Evolutionary conservation across 2,329 filamentous ascomycete genomes (phyloP).

Genomic region (Penicillium janthinellum): DNA sequence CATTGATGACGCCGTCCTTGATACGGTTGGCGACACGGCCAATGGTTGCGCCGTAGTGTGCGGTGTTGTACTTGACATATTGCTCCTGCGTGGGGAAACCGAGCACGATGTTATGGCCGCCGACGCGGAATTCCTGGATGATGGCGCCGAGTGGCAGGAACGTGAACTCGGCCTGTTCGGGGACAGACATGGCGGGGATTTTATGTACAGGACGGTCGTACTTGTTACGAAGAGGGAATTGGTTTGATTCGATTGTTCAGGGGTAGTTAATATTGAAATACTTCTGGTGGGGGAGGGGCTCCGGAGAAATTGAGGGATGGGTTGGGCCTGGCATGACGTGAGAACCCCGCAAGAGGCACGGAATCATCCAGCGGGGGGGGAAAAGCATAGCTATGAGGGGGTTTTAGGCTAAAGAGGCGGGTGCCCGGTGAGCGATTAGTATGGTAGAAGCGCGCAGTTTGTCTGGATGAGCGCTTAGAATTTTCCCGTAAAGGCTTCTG

Average conservation of each 20-base stretch:
- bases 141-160: constrained; percentile 51
- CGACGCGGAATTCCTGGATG: constrained; percentile 72
- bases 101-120: constrained; percentile 82
- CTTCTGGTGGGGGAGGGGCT: constrained; percentile 1
- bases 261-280: background rate
- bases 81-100: constrained; percentile 75
- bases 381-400: constrained; percentile 4
- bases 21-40: constrained; percentile 83
- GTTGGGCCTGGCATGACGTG: constrained; percentile 21
- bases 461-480: background rate
- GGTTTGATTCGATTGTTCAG: background rate
- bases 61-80: constrained; percentile 73
- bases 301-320: constrained; percentile 2
- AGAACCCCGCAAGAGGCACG: constrained; percentile 25
- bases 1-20: constrained; percentile 67
- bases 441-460: background rate
- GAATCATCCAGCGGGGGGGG: constrained; percentile 18
- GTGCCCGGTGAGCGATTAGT: background rate
- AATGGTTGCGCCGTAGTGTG: constrained; percentile 92
- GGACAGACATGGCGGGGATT: constrained; percentile 20
- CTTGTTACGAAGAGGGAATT: background rate
- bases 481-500: background rate
- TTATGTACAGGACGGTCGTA: constrained; percentile 8
- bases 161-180: constrained; percentile 43
- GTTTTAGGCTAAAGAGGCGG: background rate